These are phyloP conservation scores for Erodium chrysanthum DNA, from an alignment of 441 rosid genomes.

Conservation along the genomic window DNA sequence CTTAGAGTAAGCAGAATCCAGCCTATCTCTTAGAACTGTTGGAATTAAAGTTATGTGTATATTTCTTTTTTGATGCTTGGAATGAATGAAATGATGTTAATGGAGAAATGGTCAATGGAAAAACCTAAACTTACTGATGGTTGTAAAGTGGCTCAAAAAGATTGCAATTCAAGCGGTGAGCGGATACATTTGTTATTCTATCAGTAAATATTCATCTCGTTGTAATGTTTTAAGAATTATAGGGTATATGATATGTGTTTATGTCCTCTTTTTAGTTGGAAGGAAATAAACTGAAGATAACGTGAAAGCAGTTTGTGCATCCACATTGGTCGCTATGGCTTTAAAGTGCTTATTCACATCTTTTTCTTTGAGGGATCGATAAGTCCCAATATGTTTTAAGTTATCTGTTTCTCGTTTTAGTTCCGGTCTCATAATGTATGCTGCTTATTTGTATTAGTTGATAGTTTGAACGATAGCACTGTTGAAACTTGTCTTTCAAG, in stretches of 20 bases:
- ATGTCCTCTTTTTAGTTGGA: not conserved
- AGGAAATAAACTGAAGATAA: not conserved
- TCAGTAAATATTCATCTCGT: too few species aligned
- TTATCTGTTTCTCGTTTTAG: not conserved
- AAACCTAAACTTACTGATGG: not conserved
- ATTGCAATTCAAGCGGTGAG: not conserved
- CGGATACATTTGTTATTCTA: not conserved
- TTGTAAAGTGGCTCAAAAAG: not conserved
- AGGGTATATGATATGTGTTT: not conserved
- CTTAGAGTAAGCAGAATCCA: too few species aligned
- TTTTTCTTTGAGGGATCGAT: not conserved
- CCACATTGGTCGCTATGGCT: not conserved
- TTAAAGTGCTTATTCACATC: not conserved
- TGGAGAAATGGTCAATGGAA: not conserved
- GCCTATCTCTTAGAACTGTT: too few species aligned
- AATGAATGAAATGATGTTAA: not conserved
- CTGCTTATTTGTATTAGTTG: not conserved
- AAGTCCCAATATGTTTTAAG: not conserved
- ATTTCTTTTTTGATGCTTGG: not conserved
- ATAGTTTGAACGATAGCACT: not conserved
- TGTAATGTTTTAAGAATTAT: not conserved
- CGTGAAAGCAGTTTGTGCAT: not conserved
- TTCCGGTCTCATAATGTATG: too few species aligned
- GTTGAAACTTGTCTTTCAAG: not conserved
- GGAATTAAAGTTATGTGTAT: too few species aligned